Conservation (phyloP, 257 asterid genomes). For the Nicotiana tomentosiformis region DNA sequence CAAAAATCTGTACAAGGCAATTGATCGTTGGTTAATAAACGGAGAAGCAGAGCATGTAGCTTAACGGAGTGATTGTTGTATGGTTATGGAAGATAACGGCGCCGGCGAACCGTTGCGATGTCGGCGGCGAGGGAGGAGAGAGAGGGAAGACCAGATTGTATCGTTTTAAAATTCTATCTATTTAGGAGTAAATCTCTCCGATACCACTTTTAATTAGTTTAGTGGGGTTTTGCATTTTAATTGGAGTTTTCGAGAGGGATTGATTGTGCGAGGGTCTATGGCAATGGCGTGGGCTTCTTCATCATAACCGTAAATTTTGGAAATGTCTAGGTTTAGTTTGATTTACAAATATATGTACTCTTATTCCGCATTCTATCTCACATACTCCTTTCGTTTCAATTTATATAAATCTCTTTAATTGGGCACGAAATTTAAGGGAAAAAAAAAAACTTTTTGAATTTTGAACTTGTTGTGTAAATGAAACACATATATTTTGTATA, state of each 20-base stretch:
- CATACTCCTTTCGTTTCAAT: too few species aligned
- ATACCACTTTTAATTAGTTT: neutral
- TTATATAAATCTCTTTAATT: too few species aligned
- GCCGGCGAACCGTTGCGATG: conserved; percentile 8
- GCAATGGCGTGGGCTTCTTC: neutral
- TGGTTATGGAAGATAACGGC: neutral
- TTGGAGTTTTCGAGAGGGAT: neutral
- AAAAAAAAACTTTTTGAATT: too few species aligned
- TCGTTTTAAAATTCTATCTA: neutral
- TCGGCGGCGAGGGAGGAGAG: conserved; percentile 11
- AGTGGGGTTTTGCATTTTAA: neutral
- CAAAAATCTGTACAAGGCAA: neutral
- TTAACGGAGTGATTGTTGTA: neutral
- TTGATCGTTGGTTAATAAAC: neutral
- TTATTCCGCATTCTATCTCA: too few species aligned
- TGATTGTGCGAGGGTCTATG: neutral
- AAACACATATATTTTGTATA: too few species aligned
- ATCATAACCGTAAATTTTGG: neutral
- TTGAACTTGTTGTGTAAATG: too few species aligned
- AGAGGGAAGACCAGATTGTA: conserved; percentile 10
- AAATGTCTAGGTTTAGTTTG: too few species aligned
- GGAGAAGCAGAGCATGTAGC: neutral
- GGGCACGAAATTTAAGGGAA: too few species aligned
- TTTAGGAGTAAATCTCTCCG: neutral
- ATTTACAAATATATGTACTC: too few species aligned